A percentile compares a stretch with the other conserved stretches of the same genome.
phyloP scores from a whole-genome alignment of 805 yeast genomes.

The Brettanomyces anomalus region DNA sequence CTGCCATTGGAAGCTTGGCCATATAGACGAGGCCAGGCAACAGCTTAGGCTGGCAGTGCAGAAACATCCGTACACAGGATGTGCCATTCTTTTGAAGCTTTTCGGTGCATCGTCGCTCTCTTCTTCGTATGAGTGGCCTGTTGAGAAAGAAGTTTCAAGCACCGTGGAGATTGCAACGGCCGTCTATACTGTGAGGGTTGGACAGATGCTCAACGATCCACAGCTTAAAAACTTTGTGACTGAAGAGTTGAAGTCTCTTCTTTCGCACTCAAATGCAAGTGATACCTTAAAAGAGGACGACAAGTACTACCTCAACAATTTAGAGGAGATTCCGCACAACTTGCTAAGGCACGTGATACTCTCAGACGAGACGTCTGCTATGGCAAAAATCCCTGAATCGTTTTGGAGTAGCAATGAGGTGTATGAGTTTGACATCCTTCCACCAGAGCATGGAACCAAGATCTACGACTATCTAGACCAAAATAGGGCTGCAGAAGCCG shows the following conservation, averaged over 20 bases:
- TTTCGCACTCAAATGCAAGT: conserved; percentile 10
- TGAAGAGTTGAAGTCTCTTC: conserved; percentile 10
- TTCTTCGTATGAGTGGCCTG: neutral
- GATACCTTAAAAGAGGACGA: neutral
- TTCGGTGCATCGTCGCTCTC: conserved; percentile 22
- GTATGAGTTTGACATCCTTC: conserved; percentile 64
- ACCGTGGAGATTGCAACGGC: conserved; percentile 37
- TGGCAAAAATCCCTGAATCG: conserved; percentile 57
- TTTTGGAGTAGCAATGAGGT: conserved; percentile 57
- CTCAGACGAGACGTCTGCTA: conserved; percentile 60
- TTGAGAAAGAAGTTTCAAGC: conserved; percentile 9
- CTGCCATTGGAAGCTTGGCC: conserved; percentile 42
- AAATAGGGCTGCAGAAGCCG: conserved; percentile 1
- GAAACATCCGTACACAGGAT: conserved; percentile 50
- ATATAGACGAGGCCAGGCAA: conserved; percentile 32
- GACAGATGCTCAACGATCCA: conserved; percentile 43
- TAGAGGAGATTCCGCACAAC: conserved; percentile 43
- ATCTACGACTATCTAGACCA: conserved; percentile 2
- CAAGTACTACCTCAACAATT: conserved; percentile 11
- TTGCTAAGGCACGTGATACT: conserved; percentile 59
- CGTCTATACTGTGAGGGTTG: conserved; percentile 51
- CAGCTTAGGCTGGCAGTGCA: conserved; percentile 43
- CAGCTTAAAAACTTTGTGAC: conserved; percentile 33
- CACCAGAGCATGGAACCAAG: conserved; percentile 33
- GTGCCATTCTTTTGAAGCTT: conserved; percentile 38